Conservation (phyloP, 148 eudicot species). For the Dysphania ambrosioides region DNA sequence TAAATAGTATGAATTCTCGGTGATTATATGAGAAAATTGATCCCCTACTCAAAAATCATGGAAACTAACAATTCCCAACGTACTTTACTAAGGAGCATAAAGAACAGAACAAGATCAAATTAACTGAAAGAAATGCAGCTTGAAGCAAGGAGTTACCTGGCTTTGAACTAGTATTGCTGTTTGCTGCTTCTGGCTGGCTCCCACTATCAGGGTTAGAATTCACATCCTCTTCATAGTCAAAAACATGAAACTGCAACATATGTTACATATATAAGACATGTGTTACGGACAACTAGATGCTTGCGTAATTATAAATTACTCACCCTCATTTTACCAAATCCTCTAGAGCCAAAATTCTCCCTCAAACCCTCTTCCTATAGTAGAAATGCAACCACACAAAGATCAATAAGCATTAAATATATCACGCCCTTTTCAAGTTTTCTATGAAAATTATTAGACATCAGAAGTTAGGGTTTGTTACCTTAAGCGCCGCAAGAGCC, state of each 20-base stretch:
- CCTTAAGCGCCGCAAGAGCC: slow-evolving; percentile 66
- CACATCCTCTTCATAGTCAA: slow-evolving; percentile 60
- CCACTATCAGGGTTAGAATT: slow-evolving; percentile 43
- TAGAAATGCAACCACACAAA: neutral
- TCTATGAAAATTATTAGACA: neutral
- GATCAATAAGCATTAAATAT: neutral
- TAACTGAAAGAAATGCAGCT: neutral
- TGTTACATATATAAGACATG: neutral
- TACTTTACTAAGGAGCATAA: neutral
- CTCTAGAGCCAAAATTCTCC: slow-evolving; percentile 45
- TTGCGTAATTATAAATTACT: slow-evolving; percentile 8
- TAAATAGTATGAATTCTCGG: neutral
- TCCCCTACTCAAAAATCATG: neutral
- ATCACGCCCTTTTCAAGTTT: neutral
- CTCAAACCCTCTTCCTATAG: slow-evolving; percentile 71
- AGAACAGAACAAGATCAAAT: neutral
- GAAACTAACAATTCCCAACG: neutral
- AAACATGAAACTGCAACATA: slow-evolving; percentile 35
- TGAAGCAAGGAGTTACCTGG: slow-evolving; percentile 41
- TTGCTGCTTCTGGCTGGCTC: slow-evolving; percentile 53
- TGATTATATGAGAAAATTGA: neutral
- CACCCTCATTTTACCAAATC: slow-evolving; percentile 41
- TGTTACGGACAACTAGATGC: neutral
- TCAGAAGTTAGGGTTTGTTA: slow-evolving; percentile 20
- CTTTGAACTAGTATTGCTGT: slow-evolving; percentile 39